Evolutionary conservation across 768 basidiomycete species (phyloP).

Genomic region (Sarcodon sp.): DNA sequence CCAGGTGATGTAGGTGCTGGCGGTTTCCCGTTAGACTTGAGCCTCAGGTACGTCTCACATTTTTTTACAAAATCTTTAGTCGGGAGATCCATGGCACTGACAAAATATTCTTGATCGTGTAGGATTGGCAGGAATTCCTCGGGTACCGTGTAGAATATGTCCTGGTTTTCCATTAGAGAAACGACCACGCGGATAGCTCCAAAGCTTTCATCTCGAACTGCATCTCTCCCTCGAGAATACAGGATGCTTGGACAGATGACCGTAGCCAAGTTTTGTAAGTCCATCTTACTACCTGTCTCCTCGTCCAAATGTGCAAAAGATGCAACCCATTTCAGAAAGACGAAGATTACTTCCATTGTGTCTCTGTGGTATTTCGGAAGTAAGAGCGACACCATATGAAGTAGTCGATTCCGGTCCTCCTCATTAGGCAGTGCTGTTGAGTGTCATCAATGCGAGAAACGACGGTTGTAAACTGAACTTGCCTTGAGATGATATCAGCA

Average conservation of each 20-base stretch:
- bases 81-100: slow-evolving; percentile 77
- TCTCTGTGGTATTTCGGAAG: slow-evolving; percentile 92
- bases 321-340: slow-evolving; percentile 99
- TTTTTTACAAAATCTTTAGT: slow-evolving; percentile 95
- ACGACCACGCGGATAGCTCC: slow-evolving; percentile 78
- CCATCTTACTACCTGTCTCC: slow-evolving; percentile 98
- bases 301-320: slow-evolving; percentile 94
- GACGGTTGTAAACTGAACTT: slow-evolving; percentile 18
- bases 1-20: slow-evolving; percentile 23
- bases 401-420: slow-evolving; percentile 66
- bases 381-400: slow-evolving; percentile 78
- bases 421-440: slow-evolving; percentile 60
- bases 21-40: slow-evolving; percentile 51
- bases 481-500: slow-evolving; percentile 87
- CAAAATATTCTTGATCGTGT: slow-evolving; percentile 86
- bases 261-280: slow-evolving; percentile 87
- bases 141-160: slow-evolving; percentile 92
- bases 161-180: slow-evolving; percentile 81
- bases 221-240: slow-evolving; percentile 76
- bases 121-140: slow-evolving; percentile 79
- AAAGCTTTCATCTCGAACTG: slow-evolving; percentile 89
- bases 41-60: slow-evolving; percentile 79
- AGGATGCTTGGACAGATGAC: slow-evolving; percentile 98
- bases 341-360: slow-evolving; percentile 95
- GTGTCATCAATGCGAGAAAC: slow-evolving; percentile 5